Conservation (phyloP, 352 stramenopile genomes). For the Phytophthora pisi region DNA sequence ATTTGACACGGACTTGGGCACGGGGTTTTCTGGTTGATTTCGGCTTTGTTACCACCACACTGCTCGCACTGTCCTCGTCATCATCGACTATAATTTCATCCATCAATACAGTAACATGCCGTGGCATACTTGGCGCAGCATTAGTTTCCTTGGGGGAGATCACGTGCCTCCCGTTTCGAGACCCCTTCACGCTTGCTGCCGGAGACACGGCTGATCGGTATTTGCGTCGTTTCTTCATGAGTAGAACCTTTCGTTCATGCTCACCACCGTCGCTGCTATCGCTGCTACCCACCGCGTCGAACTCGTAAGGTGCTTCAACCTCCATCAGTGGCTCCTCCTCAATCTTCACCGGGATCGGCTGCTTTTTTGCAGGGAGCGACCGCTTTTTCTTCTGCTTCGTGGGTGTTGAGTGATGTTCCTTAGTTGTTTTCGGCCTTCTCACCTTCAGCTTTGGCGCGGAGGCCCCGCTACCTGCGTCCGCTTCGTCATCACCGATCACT, state of each 20-base stretch:
- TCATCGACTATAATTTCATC: constrained; percentile 37
- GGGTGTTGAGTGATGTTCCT: neutral
- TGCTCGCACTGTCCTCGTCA: constrained; percentile 17
- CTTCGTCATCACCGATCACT: constrained; percentile 8
- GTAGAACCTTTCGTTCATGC: neutral
- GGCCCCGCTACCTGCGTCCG: constrained; percentile 5
- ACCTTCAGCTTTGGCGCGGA: constrained; percentile 14
- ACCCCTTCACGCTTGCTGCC: neutral
- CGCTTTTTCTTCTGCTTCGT: constrained; percentile 22
- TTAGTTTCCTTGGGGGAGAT: constrained; percentile 9
- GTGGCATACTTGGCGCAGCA: constrained; percentile 8
- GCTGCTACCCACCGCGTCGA: constrained; percentile 14
- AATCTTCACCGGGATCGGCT: constrained; percentile 15
- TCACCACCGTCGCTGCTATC: constrained; percentile 6
- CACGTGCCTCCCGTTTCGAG: neutral
- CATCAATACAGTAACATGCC: constrained; percentile 25
- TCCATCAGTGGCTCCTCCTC: constrained; percentile 12
- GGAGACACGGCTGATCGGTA: neutral
- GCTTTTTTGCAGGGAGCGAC: neutral
- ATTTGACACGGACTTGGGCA: too few species aligned
- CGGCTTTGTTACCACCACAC: neutral
- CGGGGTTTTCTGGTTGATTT: neutral
- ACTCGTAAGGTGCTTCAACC: constrained; percentile 13
- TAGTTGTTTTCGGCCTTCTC: constrained; percentile 13
- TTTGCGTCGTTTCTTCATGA: constrained; percentile 14